Base-by-base conservation (phyloP, 495 filamentous ascomycete species). In the Rhizodiscina lignyota region DNA sequence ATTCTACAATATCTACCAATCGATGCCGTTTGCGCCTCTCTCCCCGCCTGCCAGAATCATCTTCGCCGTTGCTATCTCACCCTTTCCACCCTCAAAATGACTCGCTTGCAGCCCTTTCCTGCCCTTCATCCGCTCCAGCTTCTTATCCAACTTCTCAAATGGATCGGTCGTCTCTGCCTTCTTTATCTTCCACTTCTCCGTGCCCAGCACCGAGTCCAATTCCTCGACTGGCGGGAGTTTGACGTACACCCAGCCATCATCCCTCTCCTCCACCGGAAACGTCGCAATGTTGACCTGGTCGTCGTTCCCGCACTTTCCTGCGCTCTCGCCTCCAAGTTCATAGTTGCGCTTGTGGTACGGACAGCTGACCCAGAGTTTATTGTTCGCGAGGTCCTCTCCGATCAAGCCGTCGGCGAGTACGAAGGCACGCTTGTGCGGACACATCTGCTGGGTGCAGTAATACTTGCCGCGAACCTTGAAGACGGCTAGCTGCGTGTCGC, bases 381-480 rank as follows among this genome's bases (percentile, higher is more conserved):
- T 53, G 38, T 58, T 47, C 22, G 51, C 47, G 21, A 49, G 8
- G 35, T 63, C 59, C 36, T 92, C 77, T n/a, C 87, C 87, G 27
- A 94, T 71, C 1, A 96, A 49, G 4, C 83, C 83, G 51, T 94
- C 87, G 0, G 78, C 79, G 22, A 94, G 68, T 20, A 83, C 78
- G 54, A 96, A 94, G 0, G 86, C 74, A 19, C 86, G 80, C 59
- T 93, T 94, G 59, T 94, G 84, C 11, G 87, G 87, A 53, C 87
- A 96, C 87, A 96, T 96, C 53, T 96, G 85, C 65, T 96, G 87
- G 12, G 77, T 79, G n/a, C 83, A 80, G 51, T 86, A 89, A 58
- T 70, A 92, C 34, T 72, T 68, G 15, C 83, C 87, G 39, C 71
- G 70, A 42, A 94, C 65, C 50, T 84, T 83, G 70, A 89, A 94